Base-by-base conservation (phyloP, 352 stramenopile species). In the Pythium pectinolyticum region DNA sequence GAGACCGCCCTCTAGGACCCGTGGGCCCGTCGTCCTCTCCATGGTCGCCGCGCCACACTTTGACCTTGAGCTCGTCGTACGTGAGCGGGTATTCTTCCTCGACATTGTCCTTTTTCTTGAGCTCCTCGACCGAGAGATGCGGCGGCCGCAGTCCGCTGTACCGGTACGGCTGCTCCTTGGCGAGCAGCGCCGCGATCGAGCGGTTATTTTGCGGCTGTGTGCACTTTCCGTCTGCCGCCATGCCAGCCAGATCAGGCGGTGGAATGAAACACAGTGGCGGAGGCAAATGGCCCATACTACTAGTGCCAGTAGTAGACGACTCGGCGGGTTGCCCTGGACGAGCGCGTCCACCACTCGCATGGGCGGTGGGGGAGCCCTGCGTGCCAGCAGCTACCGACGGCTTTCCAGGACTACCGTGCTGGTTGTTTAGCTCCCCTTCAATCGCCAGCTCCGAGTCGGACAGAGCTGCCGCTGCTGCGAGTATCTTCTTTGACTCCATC, bases 51-150 rank as follows among this genome's bases (percentile, higher is more conserved):
- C 81, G 72, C 84, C 86, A 95, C 15, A 92, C 84, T 67, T 91
- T 90, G 43, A 79, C 74, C 71, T 94, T 94, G 61, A 95, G 81
- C 52, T 93, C 84, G 57, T 90, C 74, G 71, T 95, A 93, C 12
- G 80, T 93, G 12, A 93, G 78, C n/a, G 86, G 84, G 48, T 95
- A 95, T 56, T 91, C 84, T 59, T 95, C 84, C 63, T 95, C 84
- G 22, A 90, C 73, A 52, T 86, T 89, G 72, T 93, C 86, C 61
- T 91, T 92, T 63, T 89, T 89, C 41, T 85, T 84, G 53, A 93
- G 75, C 59, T 92, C 86, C 19, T 90, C 78, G 27, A 91, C 68
- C 0, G 84, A 91, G 61, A 94, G 66, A 25, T 91, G 82, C 34
- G 83, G 84, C 1, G 82, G 80, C 9, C 75, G 71, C 41, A 94